Evolutionary conservation across 2,329 filamentous ascomycete species (phyloP).

Genomic region (Sporothrix globosa): DNA sequence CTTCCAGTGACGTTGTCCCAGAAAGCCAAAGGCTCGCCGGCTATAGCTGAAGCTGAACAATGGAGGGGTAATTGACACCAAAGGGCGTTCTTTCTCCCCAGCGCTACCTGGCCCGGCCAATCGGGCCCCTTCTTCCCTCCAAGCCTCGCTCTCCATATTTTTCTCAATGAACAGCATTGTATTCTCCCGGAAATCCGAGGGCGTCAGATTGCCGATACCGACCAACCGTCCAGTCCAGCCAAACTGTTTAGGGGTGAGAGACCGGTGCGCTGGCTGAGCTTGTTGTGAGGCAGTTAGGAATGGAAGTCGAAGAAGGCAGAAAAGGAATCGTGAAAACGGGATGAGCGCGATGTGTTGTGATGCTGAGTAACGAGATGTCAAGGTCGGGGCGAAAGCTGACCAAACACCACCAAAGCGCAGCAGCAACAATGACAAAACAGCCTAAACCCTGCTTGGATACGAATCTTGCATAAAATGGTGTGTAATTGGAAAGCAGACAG

Average conservation of each 20-base stretch:
- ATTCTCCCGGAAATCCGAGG: constrained; percentile 24
- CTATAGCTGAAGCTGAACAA: background rate
- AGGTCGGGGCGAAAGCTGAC: background rate
- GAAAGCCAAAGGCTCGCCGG: constrained; percentile 1
- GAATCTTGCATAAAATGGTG: background rate
- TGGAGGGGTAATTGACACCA: background rate
- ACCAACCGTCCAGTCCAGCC: background rate
- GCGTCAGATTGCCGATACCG: constrained; percentile 11
- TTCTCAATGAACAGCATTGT: background rate
- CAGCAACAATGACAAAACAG: background rate
- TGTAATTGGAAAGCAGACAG: background rate
- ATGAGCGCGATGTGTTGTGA: background rate
- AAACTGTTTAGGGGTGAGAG: background rate
- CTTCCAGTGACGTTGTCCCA: constrained; percentile 16
- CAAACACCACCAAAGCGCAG: background rate
- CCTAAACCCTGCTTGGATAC: constrained; percentile 1
- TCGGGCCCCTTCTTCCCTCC: background rate
- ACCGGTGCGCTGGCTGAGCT: no score
- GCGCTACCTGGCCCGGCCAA: constrained; percentile 8
- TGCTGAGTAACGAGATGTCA: constrained; percentile 16
- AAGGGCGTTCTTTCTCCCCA: background rate
- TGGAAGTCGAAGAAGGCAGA: background rate
- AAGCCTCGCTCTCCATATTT: background rate
- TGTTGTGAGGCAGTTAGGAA: no score
- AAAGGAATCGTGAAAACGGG: background rate